Base-by-base conservation (phyloP, 1,284 basidiomycete genomes). In the Ceratobasidium theobromae region DNA sequence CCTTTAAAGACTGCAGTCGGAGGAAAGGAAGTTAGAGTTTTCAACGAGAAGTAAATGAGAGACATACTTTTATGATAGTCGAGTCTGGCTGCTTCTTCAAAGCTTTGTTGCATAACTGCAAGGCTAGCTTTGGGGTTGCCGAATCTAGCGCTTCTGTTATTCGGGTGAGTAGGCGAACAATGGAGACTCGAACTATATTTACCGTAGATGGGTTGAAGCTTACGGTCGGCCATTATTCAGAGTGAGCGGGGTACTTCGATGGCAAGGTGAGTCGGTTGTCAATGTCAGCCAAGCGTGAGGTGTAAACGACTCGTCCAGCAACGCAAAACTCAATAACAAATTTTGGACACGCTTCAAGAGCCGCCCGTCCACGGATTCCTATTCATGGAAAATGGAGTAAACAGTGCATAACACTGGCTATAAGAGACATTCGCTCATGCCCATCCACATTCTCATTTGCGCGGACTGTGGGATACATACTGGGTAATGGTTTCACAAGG, bases 91-190 rank as follows among this genome's bases (percentile, higher is more conserved):
- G 82, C 76, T 89, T 90, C 76, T 92, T 93, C 70, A 93, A 81
- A 27, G 91, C 75, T 75, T 93, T 92, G 75, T 91, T 91, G 77
- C 88, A 90, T n/a, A 85, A 80, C 48, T 89, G 83, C 58, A 93
- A 82, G 21, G 90, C 91, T 33, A 87, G 86, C 78, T 93, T 93
- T 78, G 87, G 87, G n/a, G 89, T 90, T 55, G 85, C 85, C 45
- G 85, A 87, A 77, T 93, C 91, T 69, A 94, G 79, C 43, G 91
- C 86, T 81, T 93, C 91, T 93, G 71, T 69, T 58, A 60, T 57
- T 55, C 33, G 52, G 11, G 25, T 53, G 28, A 40, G 16, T 4
- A 41, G 16, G 35, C 28, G 46, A 49, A 43, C 49, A 27, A 30
- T 21, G 32, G 30, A 11, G 23, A 23, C 46, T 12, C n/a, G 23